Conservation (phyloP, 352 stramenopile genomes). For the Phytopythium vexans region DNA sequence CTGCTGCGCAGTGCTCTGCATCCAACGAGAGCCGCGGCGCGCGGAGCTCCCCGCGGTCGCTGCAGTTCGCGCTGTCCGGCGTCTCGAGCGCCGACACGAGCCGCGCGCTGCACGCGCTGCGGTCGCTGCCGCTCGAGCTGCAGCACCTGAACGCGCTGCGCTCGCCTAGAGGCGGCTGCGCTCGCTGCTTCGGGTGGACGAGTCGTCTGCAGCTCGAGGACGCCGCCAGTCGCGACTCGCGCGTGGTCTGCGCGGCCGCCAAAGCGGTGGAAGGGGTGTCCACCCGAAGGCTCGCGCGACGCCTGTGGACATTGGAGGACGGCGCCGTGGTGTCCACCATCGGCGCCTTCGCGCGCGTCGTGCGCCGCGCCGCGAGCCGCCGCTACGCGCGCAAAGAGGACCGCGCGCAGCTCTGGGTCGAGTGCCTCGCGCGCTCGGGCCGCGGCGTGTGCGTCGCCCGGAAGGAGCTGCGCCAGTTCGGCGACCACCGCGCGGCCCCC, state of each 20-base stretch:
- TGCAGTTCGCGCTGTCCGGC: slow-evolving; percentile 33
- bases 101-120: slow-evolving; percentile 30
- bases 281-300: slow-evolving; percentile 30
- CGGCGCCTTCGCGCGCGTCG: slow-evolving; percentile 24
- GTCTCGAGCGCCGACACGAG: slow-evolving; percentile 35
- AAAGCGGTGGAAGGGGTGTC: slow-evolving; percentile 31
- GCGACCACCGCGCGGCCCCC: slow-evolving; percentile 18
- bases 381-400: slow-evolving; percentile 11
- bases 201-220: slow-evolving; percentile 36
- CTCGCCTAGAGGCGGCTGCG: background rate
- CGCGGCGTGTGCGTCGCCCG: slow-evolving; percentile 37
- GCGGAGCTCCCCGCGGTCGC: slow-evolving; percentile 19
- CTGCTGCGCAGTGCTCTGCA: background rate
- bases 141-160: slow-evolving; percentile 24
- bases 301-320: slow-evolving; percentile 25
- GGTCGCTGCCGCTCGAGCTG: slow-evolving; percentile 31
- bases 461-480: slow-evolving; percentile 41
- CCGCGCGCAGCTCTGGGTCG: slow-evolving; percentile 31
- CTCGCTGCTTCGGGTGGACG: slow-evolving; percentile 25
- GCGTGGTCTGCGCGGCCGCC: slow-evolving; percentile 40
- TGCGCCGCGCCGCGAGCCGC: slow-evolving; percentile 19
- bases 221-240: slow-evolving; percentile 10
- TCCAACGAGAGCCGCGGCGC: background rate
- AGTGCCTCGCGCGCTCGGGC: slow-evolving; percentile 38
- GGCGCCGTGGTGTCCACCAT: slow-evolving; percentile 31